Percentiles rank a stretch among this genome's conserved stretches.
Conservation (phyloP, 306 rosid genomes). For the Lotus japonicus region DNA sequence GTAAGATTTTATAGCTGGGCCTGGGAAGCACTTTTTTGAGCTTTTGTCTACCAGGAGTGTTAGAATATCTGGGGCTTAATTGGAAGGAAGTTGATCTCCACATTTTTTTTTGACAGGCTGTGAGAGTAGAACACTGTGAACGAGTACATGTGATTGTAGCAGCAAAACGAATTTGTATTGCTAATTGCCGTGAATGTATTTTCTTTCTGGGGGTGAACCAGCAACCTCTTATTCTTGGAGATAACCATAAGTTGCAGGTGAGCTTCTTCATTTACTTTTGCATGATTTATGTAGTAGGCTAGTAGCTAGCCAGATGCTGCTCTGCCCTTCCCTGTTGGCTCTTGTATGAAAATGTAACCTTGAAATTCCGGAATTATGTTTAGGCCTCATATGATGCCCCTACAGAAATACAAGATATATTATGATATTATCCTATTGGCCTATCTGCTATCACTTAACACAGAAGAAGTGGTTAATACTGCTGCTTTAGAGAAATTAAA, state of each 20-base stretch:
- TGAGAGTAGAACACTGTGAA: constrained; percentile 95
- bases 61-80: constrained; percentile 7
- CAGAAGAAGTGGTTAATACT: background rate
- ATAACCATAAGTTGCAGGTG: constrained; percentile 94
- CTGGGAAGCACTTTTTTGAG: constrained; percentile 2
- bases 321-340: background rate
- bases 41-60: background rate
- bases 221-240: constrained; percentile 86
- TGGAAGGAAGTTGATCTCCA: constrained; percentile 16
- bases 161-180: constrained; percentile 85
- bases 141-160: constrained; percentile 94
- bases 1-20: constrained; percentile 9
- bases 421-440: background rate
- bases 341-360: background rate
- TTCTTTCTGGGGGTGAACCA: constrained; percentile 92
- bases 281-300: constrained; percentile 16
- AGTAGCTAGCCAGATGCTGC: constrained; percentile 11
- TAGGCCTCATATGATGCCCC: background rate
- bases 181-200: constrained; percentile 94
- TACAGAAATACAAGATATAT: background rate
- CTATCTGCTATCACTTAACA: background rate
- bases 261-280: constrained; percentile 21
- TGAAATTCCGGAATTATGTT: background rate
- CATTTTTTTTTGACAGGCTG: constrained; percentile 61
- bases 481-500: background rate